Evolutionary conservation across 805 yeast species (phyloP).

Genomic region (Saccharomycopsis malanga): DNA sequence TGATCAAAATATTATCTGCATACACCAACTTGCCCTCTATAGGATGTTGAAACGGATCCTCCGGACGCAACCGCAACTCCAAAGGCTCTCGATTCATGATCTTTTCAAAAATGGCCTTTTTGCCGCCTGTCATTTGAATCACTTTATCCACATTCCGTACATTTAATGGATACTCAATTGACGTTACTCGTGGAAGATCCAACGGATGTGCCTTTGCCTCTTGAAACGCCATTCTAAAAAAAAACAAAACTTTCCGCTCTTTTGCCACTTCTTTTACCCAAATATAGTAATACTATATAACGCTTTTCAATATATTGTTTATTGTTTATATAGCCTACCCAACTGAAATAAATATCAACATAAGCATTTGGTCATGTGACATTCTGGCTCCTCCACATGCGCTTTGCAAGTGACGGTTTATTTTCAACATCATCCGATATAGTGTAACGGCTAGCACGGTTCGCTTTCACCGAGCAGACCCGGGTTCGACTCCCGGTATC

Average conservation of each 20-base stretch:
- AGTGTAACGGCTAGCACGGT: conserved; percentile 81
- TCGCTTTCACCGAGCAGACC: conserved; percentile 81
- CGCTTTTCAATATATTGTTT: too few relatives aligned
- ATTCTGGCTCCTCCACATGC: too few relatives aligned
- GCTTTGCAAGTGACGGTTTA: too few relatives aligned
- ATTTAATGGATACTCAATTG: conserved; percentile 72
- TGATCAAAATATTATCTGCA: conserved; percentile 28
- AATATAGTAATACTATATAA: too few relatives aligned
- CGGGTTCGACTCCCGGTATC: conserved; percentile 88
- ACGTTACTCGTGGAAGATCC: conserved; percentile 66
- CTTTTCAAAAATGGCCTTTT: conserved; percentile 34
- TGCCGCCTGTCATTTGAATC: conserved; percentile 63
- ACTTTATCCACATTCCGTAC: conserved; percentile 61
- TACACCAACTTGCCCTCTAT: conserved; percentile 16
- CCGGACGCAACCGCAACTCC: conserved; percentile 30
- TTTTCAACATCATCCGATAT: conserved; percentile 51
- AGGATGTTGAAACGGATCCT: conserved; percentile 30
- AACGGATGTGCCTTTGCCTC: conserved; percentile 51
- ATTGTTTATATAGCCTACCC: too few relatives aligned
- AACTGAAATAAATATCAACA: too few relatives aligned
- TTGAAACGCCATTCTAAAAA: conserved; percentile 23
- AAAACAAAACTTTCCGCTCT: too few relatives aligned
- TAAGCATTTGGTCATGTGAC: too few relatives aligned
- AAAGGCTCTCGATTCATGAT: conserved; percentile 31
- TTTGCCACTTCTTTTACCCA: too few relatives aligned